These are phyloP conservation scores for Hypoxylon crocopeplum DNA, from an alignment of 495 filamentous ascomycete species.

Conservation along the genomic window DNA sequence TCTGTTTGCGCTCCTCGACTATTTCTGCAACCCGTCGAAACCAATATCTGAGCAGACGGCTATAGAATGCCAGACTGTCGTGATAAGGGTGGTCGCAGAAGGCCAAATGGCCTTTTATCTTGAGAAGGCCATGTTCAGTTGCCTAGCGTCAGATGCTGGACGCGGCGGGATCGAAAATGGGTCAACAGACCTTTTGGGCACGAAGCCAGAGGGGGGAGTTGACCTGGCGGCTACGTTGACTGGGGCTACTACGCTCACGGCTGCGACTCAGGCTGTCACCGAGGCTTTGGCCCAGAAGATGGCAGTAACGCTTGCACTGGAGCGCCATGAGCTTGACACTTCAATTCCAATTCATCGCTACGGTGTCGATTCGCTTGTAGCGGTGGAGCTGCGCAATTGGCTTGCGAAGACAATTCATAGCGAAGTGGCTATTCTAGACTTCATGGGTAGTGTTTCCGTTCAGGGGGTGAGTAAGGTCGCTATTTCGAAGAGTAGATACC, in stretches of 20 bases:
- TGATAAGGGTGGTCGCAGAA: not conserved
- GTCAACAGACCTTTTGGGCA: not conserved
- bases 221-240: not conserved
- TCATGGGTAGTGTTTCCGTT: not conserved
- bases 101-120: conserved; percentile 1
- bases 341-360: too few relatives aligned
- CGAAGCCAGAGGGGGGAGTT: not conserved
- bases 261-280: not conserved
- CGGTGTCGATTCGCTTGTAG: too few relatives aligned
- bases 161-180: not conserved
- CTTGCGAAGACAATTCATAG: not conserved
- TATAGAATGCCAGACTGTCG: conserved; percentile 1
- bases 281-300: too few relatives aligned
- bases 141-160: not conserved
- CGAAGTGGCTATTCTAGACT: not conserved
- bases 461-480: not conserved
- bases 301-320: too few relatives aligned
- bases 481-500: not conserved
- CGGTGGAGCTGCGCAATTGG: too few relatives aligned
- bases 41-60: not conserved
- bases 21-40: not conserved
- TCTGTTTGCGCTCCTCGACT: not conserved
- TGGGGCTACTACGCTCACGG: not conserved
- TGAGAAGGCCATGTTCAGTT: not conserved
- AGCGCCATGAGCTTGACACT: too few relatives aligned